Conservation (phyloP, 2,329 filamentous ascomycete genomes). For the Camptophora hylomeconis region DNA sequence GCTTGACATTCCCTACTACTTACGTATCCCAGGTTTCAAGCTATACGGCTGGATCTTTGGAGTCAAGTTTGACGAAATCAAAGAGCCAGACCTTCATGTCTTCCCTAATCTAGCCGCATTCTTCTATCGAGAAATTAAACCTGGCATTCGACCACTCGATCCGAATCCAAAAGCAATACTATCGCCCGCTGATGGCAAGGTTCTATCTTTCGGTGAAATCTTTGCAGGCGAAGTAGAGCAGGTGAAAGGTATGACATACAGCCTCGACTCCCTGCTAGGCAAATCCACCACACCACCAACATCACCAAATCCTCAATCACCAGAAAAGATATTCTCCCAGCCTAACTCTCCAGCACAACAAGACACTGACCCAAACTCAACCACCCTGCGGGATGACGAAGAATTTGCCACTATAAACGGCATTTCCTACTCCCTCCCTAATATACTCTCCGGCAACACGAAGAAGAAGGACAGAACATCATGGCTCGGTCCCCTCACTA, state of each 20-base stretch:
- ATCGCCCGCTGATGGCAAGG: conserved; percentile 77
- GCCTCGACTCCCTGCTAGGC: conserved; percentile 80
- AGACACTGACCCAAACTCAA: conserved; percentile 24
- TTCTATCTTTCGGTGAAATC: conserved; percentile 86
- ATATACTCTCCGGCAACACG: conserved; percentile 66
- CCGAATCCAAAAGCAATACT: conserved; percentile 66
- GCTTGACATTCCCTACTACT: conserved; percentile 71
- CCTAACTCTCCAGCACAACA: conserved; percentile 21
- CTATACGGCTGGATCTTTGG: conserved; percentile 84
- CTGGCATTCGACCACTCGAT: conserved; percentile 73
- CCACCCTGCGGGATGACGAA: conserved; percentile 59
- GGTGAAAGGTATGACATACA: conserved; percentile 98
- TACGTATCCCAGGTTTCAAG: conserved; percentile 80
- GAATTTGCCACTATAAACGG: conserved; percentile 92
- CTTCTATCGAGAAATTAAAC: conserved; percentile 92
- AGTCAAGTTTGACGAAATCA: conserved; percentile 77
- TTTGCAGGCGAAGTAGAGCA: conserved; percentile 92
- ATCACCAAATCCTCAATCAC: conserved; percentile 28
- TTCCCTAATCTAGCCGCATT: conserved; percentile 93
- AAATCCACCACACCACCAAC: conserved; percentile 34
- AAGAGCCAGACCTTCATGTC: conserved; percentile 72
- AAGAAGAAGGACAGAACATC: conserved; percentile 60
- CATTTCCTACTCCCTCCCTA: conserved; percentile 85
- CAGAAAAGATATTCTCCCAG: conserved; percentile 19
- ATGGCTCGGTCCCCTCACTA: conserved; percentile 37